Conservation (phyloP, 2,329 filamentous ascomycete genomes). For the Dissoconium aciculare region DNA sequence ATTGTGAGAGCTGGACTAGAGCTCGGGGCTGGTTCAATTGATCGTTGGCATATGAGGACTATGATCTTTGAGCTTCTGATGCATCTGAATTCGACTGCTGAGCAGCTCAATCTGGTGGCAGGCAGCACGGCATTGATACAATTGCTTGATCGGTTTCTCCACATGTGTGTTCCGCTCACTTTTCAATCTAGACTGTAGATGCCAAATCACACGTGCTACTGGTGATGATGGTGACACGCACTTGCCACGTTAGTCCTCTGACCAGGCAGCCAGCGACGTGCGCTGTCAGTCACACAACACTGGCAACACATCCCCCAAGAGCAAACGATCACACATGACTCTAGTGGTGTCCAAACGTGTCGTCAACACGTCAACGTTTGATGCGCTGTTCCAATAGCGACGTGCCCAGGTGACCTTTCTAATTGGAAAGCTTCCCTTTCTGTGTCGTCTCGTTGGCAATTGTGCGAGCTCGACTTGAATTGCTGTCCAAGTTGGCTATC, state of each 20-base stretch:
- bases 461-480: not conserved
- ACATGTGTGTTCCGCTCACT: too few relatives aligned
- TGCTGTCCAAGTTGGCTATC: not conserved
- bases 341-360: not conserved
- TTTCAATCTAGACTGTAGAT: too few relatives aligned
- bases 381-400: not conserved
- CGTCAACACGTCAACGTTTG: not conserved
- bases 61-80: constrained; percentile 1
- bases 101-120: not conserved
- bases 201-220: not conserved
- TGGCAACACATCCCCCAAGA: not conserved
- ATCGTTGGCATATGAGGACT: not conserved
- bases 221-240: not conserved
- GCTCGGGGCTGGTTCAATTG: constrained; percentile 1
- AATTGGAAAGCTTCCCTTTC: too few relatives aligned
- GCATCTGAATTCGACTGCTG: not conserved
- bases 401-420: not conserved
- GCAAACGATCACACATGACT: not conserved
- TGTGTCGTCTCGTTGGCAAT: constrained; percentile 14
- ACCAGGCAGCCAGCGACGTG: too few relatives aligned
- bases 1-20: constrained; percentile 2
- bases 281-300: not conserved
- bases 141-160: too few relatives aligned
- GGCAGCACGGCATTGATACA: too few relatives aligned
- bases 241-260: not conserved